Evolutionary conservation across 345 rosid genomes (phyloP).

Genomic region (Cardamine chenopodiifolia): DNA sequence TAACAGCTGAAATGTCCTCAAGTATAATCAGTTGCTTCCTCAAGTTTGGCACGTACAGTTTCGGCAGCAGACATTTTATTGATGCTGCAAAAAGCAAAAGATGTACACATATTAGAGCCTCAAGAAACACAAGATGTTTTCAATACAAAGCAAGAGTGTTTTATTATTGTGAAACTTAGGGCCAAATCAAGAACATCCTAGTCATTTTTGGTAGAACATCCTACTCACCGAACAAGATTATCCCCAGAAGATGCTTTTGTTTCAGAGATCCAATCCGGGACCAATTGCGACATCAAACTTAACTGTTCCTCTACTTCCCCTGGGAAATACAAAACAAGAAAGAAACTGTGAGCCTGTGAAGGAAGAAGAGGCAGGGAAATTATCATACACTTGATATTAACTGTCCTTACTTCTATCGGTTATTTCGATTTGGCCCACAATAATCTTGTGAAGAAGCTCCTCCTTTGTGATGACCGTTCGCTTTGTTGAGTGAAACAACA

Average conservation of each 20-base stretch:
- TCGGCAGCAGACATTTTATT: slow-evolving; percentile 56
- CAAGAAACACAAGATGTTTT: slow-evolving; percentile 7
- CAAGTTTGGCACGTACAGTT: slow-evolving; percentile 52
- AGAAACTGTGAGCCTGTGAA: slow-evolving; percentile 16
- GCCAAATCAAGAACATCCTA: slow-evolving; percentile 1
- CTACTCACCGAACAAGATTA: slow-evolving; percentile 66
- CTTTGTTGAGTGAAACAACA: slow-evolving; percentile 60
- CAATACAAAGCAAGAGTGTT: slow-evolving; percentile 2
- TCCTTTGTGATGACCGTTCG: slow-evolving; percentile 69
- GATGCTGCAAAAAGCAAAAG: slow-evolving; percentile 56
- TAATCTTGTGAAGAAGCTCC: slow-evolving; percentile 69
- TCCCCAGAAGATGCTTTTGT: slow-evolving; percentile 63
- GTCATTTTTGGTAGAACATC: slow-evolving; percentile 5
- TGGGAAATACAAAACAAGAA: slow-evolving; percentile 43
- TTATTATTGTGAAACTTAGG: not conserved
- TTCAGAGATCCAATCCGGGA: slow-evolving; percentile 89
- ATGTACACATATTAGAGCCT: not conserved
- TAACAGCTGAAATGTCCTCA: slow-evolving; percentile 14
- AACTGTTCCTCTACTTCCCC: slow-evolving; percentile 87
- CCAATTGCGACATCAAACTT: slow-evolving; percentile 62
- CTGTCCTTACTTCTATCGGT: slow-evolving; percentile 65
- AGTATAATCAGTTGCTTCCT: slow-evolving; percentile 59
- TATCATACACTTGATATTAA: not conserved
- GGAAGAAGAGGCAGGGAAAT: not conserved
- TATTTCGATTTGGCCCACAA: slow-evolving; percentile 56